Evolutionary conservation across 352 stramenopile genomes (phyloP), one percentile per base, ranked within the genome.

Genomic region (Phytopythium chamaehyphon): DNA sequence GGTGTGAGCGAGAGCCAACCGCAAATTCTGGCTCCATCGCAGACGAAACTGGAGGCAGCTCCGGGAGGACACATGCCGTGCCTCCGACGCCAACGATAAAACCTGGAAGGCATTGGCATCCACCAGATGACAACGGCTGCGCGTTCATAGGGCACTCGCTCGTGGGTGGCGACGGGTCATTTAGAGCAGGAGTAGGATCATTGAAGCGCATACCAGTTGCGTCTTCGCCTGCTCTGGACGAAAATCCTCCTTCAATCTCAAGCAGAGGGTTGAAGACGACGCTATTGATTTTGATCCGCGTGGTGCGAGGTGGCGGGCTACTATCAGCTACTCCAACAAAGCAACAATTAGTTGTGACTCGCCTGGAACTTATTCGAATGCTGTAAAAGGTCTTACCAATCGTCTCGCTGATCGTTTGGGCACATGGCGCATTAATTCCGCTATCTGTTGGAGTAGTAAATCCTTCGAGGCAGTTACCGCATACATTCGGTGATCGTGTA

Each of bases 381-480:
- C 24, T 18, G 11, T 14, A 28, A 23, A 47, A 28, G 4, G 10
- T 46, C 51, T 28, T 64, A 69, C 48, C 60, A 52, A 51, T 51
- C 11, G 22, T 43, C 6, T 44, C n/a, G 24, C 26, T 42, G 37
- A 47, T 47, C 19, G 26, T 28, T 31, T 56, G 59, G 0, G 51
- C 49, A 42, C 80, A 91, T 16, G 73, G 39, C 18, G 62, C 55
- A 21, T 88, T 87, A 1, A 35, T 47, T 6, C 55, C 40, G 24
- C 62, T 49, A 9, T 35, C 46, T 16, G 40, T 11, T 16, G 31
- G 19, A 7, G n/a, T 12, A 12, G 11, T 40, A 47, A 75, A 88
- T 0, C 79, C 82, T 16, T 83, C 69, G 12, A 85, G 57, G 48
- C 82, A 93, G n/a, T 86, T 74, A 0, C 82, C 82, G 46, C 82